Evolutionary conservation across 306 rosid genomes (phyloP).

Genomic region (barrel medic (Medicago truncatula)): MtrunA17r5.0-ANR NC_053046.1:36314501-36315000

Average conservation of each 20-base stretch:
- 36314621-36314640: constrained; percentile 47
- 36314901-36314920: background rate
- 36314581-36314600: constrained; percentile 43
- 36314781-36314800: constrained; percentile 1
- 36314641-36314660: constrained; percentile 52
- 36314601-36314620: constrained; percentile 41
- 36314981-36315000: constrained; percentile 56
- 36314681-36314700: constrained; percentile 87
- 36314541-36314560: constrained; percentile 60
- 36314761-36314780: constrained; percentile 60
- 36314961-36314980: constrained; percentile 96
- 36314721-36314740: constrained; percentile 89
- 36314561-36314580: constrained; percentile 52
- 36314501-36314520: constrained; percentile 66
- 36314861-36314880: background rate
- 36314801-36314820: background rate
- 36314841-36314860: constrained; percentile 13
- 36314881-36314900: constrained; percentile 11
- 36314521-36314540: constrained; percentile 71
- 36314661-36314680: constrained; percentile 92
- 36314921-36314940: constrained; percentile 74
- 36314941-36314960: constrained; percentile 86
- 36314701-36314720: constrained; percentile 90
- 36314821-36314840: background rate
- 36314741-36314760: constrained; percentile 74